A percentile compares a stretch with the other conserved stretches of the same genome.
These are phyloP conservation scores for Populus hybrid DNA, from an alignment of 441 rosid genomes.

Conservation along the genomic window DNA sequence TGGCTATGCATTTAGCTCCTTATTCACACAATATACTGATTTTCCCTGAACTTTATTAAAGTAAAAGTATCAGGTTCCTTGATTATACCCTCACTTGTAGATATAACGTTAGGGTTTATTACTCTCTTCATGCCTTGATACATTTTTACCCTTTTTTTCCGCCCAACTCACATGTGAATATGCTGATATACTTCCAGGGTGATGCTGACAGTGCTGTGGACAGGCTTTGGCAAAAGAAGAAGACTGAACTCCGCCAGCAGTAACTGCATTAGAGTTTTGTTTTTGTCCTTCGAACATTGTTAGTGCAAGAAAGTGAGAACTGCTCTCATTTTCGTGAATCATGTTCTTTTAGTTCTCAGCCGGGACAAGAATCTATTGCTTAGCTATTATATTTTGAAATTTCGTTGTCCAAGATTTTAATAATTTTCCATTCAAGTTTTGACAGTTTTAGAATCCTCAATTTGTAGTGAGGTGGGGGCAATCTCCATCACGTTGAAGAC, in stretches of 20 bases:
- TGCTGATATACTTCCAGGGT: constrained; percentile 39
- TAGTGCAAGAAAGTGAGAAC: background rate
- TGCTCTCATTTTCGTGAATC: background rate
- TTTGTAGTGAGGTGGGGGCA: too few relatives aligned
- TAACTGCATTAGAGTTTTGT: background rate
- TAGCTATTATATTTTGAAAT: background rate
- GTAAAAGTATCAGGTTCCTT: too few relatives aligned
- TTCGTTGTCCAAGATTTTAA: background rate
- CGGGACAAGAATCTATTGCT: background rate
- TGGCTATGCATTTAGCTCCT: too few relatives aligned
- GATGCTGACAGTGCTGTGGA: constrained; percentile 81
- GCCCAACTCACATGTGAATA: background rate
- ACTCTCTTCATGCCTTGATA: background rate
- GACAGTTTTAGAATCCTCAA: too few relatives aligned
- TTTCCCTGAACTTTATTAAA: too few relatives aligned
- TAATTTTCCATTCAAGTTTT: too few relatives aligned
- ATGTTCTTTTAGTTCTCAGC: background rate
- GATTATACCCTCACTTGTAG: too few relatives aligned
- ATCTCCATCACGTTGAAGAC: too few relatives aligned
- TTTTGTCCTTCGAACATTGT: background rate
- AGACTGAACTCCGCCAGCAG: constrained; percentile 31
- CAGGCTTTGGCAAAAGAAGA: constrained; percentile 85
- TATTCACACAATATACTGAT: too few relatives aligned
- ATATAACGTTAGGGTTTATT: too few relatives aligned
- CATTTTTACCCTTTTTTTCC: too few relatives aligned